These are phyloP conservation scores for Pascua sp. DNA, from an alignment of 1,284 basidiomycete species.

Conservation along the genomic window DNA sequence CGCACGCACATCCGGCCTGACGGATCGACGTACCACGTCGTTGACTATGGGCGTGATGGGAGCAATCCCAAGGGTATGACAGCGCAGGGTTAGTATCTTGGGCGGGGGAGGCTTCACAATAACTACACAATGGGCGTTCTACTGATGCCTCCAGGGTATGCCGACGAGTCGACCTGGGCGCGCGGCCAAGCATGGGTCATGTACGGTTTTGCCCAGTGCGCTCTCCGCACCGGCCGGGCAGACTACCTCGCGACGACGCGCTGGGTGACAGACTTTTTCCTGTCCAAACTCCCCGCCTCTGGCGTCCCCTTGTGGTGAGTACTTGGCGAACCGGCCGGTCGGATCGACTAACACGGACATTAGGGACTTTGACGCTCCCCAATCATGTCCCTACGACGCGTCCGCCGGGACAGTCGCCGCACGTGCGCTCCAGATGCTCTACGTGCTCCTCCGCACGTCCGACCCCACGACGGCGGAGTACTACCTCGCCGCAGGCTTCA, in stretches of 20 bases:
- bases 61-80: slow-evolving; percentile 18
- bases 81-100: background rate
- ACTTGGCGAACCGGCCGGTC: too few species aligned
- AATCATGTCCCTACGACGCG: slow-evolving; percentile 32
- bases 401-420: slow-evolving; percentile 34
- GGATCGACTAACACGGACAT: background rate
- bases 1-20: slow-evolving; percentile 29
- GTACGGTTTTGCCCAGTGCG: slow-evolving; percentile 39
- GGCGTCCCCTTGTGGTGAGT: slow-evolving; percentile 36
- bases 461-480: slow-evolving; percentile 24
- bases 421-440: slow-evolving; percentile 31
- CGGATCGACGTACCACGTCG: slow-evolving; percentile 37
- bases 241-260: slow-evolving; percentile 29
- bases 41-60: slow-evolving; percentile 28
- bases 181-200: slow-evolving; percentile 43
- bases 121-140: background rate
- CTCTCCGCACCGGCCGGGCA: slow-evolving; percentile 32
- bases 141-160: slow-evolving; percentile 21
- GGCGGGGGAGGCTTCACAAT: too few species aligned
- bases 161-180: slow-evolving; percentile 32
- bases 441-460: slow-evolving; percentile 18
- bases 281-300: slow-evolving; percentile 20
- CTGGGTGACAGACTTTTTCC: slow-evolving; percentile 30
- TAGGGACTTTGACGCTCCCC: slow-evolving; percentile 37
- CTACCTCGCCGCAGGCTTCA: slow-evolving; percentile 25